Percentiles rank a stretch among this genome's conserved stretches.
These are phyloP conservation scores for Boletus speciosus DNA, from an alignment of 768 basidiomycete genomes.

Conservation along the genomic window DNA sequence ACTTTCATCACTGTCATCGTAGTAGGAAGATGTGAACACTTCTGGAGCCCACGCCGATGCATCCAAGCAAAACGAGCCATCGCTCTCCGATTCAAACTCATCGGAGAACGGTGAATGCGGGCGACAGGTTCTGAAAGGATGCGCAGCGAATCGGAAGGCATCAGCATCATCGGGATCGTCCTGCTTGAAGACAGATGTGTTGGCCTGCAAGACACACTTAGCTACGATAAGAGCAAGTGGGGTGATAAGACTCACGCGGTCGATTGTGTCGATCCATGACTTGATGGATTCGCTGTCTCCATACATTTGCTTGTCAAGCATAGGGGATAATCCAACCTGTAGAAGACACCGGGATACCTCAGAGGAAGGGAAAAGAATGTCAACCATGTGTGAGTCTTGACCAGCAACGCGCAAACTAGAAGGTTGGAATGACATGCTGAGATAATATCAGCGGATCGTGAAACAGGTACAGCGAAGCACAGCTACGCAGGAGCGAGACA, in stretches of 20 bases:
- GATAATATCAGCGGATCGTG: slow-evolving; percentile 4
- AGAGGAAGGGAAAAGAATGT: slow-evolving; percentile 15
- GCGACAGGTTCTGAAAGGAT: slow-evolving; percentile 14
- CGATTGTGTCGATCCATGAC: slow-evolving; percentile 27
- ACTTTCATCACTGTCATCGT: slow-evolving; percentile 22
- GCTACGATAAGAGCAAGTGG: background rate
- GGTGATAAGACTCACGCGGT: slow-evolving; percentile 16
- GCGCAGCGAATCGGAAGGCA: slow-evolving; percentile 16
- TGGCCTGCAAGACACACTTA: slow-evolving; percentile 13
- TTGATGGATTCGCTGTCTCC: slow-evolving; percentile 20
- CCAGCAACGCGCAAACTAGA: slow-evolving; percentile 28
- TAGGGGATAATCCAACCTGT: slow-evolving; percentile 7
- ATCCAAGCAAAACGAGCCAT: slow-evolving; percentile 15
- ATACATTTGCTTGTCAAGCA: slow-evolving; percentile 21
- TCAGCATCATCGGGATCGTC: background rate
- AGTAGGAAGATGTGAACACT: slow-evolving; percentile 8
- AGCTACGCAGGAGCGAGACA: slow-evolving; percentile 21
- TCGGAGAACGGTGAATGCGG: slow-evolving; percentile 24
- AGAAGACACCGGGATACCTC: background rate
- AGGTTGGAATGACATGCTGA: slow-evolving; percentile 20
- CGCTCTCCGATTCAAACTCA: slow-evolving; percentile 18
- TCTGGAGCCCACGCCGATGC: slow-evolving; percentile 20
- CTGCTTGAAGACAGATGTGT: slow-evolving; percentile 4
- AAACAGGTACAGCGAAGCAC: slow-evolving; percentile 26
- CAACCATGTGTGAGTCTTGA: slow-evolving; percentile 17